These are phyloP conservation scores for Plasmodiophora brassicae DNA, from an alignment of 208 protist genomes.

Conservation along the genomic window DNA sequence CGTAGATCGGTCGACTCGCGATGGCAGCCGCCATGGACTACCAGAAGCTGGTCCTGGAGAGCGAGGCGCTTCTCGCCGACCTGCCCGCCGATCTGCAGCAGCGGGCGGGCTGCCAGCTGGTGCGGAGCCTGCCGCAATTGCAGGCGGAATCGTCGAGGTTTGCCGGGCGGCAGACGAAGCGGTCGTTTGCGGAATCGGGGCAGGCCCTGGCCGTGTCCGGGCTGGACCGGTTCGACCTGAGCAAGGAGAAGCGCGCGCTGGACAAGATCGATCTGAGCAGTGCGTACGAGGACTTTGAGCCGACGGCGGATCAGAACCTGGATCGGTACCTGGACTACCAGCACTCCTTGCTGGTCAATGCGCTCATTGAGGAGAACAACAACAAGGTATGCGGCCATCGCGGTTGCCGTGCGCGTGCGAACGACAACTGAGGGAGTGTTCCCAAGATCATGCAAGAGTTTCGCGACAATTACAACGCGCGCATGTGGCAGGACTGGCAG, in stretches of 20 bases:
- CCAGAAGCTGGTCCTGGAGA: constrained; percentile 12
- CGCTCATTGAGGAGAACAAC: constrained; percentile 26
- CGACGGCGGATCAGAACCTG: neutral
- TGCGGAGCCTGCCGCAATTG: neutral
- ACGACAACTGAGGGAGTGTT: no score
- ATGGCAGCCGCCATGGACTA: constrained; percentile 30
- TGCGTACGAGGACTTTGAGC: constrained; percentile 20
- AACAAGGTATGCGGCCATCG: neutral
- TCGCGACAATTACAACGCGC: neutral
- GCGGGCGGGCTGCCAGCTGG: neutral
- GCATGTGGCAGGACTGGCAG: neutral
- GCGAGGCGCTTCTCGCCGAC: neutral
- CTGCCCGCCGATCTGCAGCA: neutral
- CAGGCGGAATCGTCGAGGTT: constrained; percentile 8
- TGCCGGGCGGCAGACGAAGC: neutral
- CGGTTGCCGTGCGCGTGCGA: no score
- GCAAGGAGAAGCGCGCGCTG: constrained; percentile 15
- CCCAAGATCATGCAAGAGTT: neutral
- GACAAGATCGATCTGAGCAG: constrained; percentile 18
- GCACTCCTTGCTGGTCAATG: constrained; percentile 1
- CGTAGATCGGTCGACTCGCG: no score
- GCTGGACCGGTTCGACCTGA: constrained; percentile 8
- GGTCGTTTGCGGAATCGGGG: neutral
- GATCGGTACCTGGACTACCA: constrained; percentile 20
- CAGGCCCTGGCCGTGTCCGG: neutral